These are phyloP conservation scores for Tetrastigma voinierianum DNA, from an alignment of 164 flowering plant genomes.

Conservation along the genomic window DNA sequence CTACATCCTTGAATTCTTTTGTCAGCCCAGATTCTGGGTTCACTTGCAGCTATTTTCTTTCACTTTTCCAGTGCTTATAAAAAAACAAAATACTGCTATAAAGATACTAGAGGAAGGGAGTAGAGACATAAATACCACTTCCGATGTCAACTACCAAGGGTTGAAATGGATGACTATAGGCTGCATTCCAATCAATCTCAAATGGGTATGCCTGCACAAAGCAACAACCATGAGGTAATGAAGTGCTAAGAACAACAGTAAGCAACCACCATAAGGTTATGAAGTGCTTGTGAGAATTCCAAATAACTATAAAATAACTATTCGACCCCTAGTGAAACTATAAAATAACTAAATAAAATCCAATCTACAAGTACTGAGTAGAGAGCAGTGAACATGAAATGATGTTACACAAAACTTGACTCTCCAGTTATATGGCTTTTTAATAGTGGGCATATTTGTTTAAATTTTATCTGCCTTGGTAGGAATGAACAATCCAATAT, in stretches of 20 bases:
- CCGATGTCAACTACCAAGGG: slow-evolving; percentile 90
- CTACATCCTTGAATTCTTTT: no score
- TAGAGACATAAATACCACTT: slow-evolving; percentile 56
- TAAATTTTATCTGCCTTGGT: no score
- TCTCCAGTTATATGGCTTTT: background rate
- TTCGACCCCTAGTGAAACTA: no score
- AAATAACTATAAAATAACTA: no score
- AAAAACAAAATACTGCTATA: no score
- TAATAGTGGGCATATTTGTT: no score
- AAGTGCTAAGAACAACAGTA: no score
- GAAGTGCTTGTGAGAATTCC: no score
- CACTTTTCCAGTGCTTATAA: background rate
- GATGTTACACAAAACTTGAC: background rate
- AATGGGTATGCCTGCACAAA: slow-evolving; percentile 72
- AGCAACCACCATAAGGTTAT: no score
- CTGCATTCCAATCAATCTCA: slow-evolving; percentile 57
- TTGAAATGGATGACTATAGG: slow-evolving; percentile 51
- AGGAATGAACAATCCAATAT: no score
- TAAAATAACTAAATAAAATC: no score
- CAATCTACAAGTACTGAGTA: no score
- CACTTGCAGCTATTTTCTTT: background rate
- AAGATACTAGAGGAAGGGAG: background rate
- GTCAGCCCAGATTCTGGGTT: background rate
- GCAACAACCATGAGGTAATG: slow-evolving; percentile 7
- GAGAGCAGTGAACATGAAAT: background rate